These are phyloP conservation scores for Westerdykella aurantiaca DNA, from an alignment of 2,329 filamentous ascomycete species.

Conservation along the genomic window DNA sequence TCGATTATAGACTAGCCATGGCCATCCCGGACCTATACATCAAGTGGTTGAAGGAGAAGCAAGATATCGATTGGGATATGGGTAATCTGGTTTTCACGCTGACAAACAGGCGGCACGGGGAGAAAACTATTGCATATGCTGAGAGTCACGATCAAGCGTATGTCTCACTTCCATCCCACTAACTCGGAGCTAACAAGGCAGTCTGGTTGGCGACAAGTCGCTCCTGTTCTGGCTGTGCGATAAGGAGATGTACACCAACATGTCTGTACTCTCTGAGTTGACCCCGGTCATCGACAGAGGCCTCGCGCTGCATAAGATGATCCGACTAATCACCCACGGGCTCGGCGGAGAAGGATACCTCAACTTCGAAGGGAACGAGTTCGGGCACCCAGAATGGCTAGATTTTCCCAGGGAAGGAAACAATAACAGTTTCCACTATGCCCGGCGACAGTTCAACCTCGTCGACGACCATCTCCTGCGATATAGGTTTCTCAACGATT, in stretches of 20 bases:
- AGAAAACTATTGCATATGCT: slow-evolving; percentile 97
- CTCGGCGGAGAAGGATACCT: slow-evolving; percentile 95
- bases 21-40: slow-evolving; percentile 98
- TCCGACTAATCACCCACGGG: slow-evolving; percentile 83
- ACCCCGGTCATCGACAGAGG: slow-evolving; percentile 87
- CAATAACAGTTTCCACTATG: slow-evolving; percentile 89
- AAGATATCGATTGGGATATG: slow-evolving; percentile 90
- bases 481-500: slow-evolving; percentile 88
- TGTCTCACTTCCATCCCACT: slow-evolving; percentile 36
- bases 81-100: slow-evolving; percentile 77
- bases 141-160: slow-evolving; percentile 98
- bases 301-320: slow-evolving; percentile 94
- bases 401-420: slow-evolving; percentile 96
- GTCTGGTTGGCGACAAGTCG: slow-evolving; percentile 91
- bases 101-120: slow-evolving; percentile 86
- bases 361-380: slow-evolving; percentile 98
- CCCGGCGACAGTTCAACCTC: slow-evolving; percentile 86
- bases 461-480: slow-evolving; percentile 79
- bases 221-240: slow-evolving; percentile 98
- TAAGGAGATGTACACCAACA: slow-evolving; percentile 95
- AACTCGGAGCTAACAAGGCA: slow-evolving; percentile 37
- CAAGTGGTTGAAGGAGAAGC: slow-evolving; percentile 91
- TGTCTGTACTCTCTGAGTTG: slow-evolving; percentile 79
- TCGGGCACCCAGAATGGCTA: slow-evolving; percentile 97
- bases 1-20: slow-evolving; percentile 97